A percentile compares a stretch with the other conserved stretches of the same genome.
Evolutionary conservation across 1,139 yeast species (phyloP).

Genomic region (Yamadazyma diddensiae): DNA sequence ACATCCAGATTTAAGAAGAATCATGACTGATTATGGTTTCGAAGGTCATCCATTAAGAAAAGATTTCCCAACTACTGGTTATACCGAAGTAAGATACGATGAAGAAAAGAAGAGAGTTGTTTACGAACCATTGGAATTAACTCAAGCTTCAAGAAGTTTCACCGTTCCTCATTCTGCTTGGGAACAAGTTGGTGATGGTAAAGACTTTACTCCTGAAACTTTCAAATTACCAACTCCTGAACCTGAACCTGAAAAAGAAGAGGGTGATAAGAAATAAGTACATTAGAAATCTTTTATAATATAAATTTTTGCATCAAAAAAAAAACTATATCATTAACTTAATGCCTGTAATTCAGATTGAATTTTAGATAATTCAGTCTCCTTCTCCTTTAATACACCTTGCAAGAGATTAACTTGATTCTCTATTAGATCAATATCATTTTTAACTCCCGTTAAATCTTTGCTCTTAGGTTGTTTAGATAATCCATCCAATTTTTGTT

Average conservation of each 20-base stretch:
- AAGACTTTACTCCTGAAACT: slow-evolving; percentile 75
- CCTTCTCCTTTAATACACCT: slow-evolving; percentile 52
- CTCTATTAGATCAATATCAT: slow-evolving; percentile 63
- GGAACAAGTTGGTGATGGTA: slow-evolving; percentile 91
- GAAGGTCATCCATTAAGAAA: slow-evolving; percentile 91
- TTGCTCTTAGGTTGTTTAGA: slow-evolving; percentile 14
- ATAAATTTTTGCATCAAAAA: slow-evolving; percentile 3
- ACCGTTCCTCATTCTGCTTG: slow-evolving; percentile 84
- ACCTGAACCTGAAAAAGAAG: slow-evolving; percentile 64
- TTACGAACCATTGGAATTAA: slow-evolving; percentile 84
- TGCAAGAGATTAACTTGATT: slow-evolving; percentile 62
- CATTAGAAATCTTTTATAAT: slow-evolving; percentile 1
- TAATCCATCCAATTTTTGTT: slow-evolving; percentile 23
- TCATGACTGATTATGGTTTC: slow-evolving; percentile 89
- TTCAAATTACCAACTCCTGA: slow-evolving; percentile 82
- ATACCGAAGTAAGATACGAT: slow-evolving; percentile 86
- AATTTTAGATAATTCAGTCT: slow-evolving; percentile 47
- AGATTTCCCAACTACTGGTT: slow-evolving; percentile 91
- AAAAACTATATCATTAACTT: slow-evolving; percentile 17
- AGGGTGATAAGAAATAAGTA: slow-evolving; percentile 25
- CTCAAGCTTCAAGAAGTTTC: slow-evolving; percentile 91
- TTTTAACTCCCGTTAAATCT: slow-evolving; percentile 42
- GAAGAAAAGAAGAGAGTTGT: slow-evolving; percentile 88
- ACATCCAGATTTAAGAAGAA: slow-evolving; percentile 87
- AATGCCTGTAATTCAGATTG: slow-evolving; percentile 27